Base-by-base conservation (phyloP, 352 stramenopile species). In the Phytophthora citricola region DNA sequence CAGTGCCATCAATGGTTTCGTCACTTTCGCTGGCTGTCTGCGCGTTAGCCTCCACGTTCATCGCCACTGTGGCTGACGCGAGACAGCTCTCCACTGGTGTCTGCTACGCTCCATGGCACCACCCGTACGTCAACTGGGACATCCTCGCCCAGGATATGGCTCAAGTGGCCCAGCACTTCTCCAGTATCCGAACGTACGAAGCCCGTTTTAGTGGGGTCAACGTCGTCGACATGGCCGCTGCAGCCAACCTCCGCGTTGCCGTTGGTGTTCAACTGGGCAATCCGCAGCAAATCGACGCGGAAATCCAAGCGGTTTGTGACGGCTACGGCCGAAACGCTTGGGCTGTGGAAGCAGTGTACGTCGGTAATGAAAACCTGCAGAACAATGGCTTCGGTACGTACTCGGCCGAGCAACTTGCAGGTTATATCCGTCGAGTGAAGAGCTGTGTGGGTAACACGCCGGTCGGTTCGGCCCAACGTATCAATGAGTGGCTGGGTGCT, bases 301-400 rank as follows among this genome's bases (percentile, higher is more conserved):
- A 88, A 53, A 83, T 92, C 64, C 36, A 81, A 36, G 81, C 84
- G 7, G 79, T 78, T 20, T 81, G 85, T 45, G 63, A 69, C 8
- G 84, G 78, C 32, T 79, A 74, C 12, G 48, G 68, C 48, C 44
- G 46, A n/a, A 66, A 83, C 29, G 45, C 76, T 0, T 50, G 65
- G 34, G 67, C 43, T 2, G 72, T 92, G 14, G 65, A 87, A n/a
- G 81, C 79, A 11, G 79, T 92, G 32, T 91, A 87, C 66, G 80
- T 87, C 29, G 83, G 83, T 44, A 92, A 90, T 67, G 83, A 91
- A 44, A 71, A 92, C 66, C 66, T 92, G 6, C 54, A 64, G 39
- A 85, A 86, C 56, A 76, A 67, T 15, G 58, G 52, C 41, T 81
- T 73, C 26, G 80, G 78, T 11, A 58, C 36, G 4, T 78, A 51